Base-by-base conservation (phyloP, 305 asterid genomes). In the Fraxinus ornus region DNA sequence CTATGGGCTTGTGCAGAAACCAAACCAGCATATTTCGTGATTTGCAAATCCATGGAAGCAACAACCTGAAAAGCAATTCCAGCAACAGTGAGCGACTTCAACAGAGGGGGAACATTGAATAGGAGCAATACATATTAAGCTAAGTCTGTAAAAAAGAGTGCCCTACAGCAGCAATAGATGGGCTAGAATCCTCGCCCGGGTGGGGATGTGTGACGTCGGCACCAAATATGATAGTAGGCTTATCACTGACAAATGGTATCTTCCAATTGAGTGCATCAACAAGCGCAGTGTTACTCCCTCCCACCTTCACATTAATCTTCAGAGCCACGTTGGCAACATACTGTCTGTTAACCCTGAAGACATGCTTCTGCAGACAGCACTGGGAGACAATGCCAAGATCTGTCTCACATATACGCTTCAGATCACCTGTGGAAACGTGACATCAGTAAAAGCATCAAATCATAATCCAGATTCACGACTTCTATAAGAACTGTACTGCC, bases 141-240 rank as follows among this genome's bases (percentile, higher is more conserved):
- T 22, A 8, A 24, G 73, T 24, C 30, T 26, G 41, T 17, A 3
- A 33, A 32, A 26, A 17, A 75, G 49, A 82, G 36, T 17, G 74
- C 76, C 90, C 24, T 92, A 95, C 99, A 79, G 99, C 99, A 41
- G 99, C 99, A 87, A 95, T 95, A 4, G 99, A 95, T 30, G 99
- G 99, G 83, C 98, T 94, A 12, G 99, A 90, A 83, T 95, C 99
- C 88, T 95, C 99, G n/a, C 99, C 99, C 39, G 98, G 99, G 62
- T 94, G 98, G 47, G 98, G 98, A 87, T 95, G 99, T 37, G 99
- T 95, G 77, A 95, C 99, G 83, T 95, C 99, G 66, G 99, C 99
- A 77, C 99, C 99, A 81, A 95, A 95, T 49, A 95, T 95, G 75
- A 95, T 95, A 9, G 99, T 95, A 17, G 99, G 99, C 19, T 88